These are phyloP conservation scores for Gillenia trifoliata DNA, from an alignment of 306 rosid species.

Conservation along the genomic window DNA sequence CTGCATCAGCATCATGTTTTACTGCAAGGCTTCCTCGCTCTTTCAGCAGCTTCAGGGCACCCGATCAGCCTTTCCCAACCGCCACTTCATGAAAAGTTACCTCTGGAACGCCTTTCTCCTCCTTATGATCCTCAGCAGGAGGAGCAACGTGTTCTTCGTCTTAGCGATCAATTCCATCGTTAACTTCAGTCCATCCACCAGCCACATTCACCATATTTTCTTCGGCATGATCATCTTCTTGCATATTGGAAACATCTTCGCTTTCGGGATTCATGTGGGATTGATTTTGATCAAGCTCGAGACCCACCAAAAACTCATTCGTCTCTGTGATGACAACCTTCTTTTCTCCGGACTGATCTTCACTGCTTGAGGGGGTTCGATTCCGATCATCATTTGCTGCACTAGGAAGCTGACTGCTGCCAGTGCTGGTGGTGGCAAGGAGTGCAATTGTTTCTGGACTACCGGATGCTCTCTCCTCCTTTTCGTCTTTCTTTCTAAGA, in stretches of 20 bases:
- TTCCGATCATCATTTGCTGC: background rate
- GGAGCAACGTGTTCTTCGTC: constrained; percentile 30
- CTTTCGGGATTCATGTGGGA: constrained; percentile 64
- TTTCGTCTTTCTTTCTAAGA: constrained; percentile 45
- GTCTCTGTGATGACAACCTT: constrained; percentile 87
- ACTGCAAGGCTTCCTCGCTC: constrained; percentile 90
- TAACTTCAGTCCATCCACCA: constrained; percentile 89
- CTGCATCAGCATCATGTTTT: constrained; percentile 76
- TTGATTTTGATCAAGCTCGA: constrained; percentile 91
- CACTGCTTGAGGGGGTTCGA: constrained; percentile 23
- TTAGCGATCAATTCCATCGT: constrained; percentile 27
- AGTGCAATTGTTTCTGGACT: constrained; percentile 75
- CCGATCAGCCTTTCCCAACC: constrained; percentile 81
- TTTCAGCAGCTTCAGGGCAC: constrained; percentile 75
- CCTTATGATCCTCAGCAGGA: constrained; percentile 45
- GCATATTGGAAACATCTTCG: constrained; percentile 75
- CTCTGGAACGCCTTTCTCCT: constrained; percentile 54
- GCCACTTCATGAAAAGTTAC: constrained; percentile 84
- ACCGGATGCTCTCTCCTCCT: constrained; percentile 40
- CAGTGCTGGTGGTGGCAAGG: constrained; percentile 49
- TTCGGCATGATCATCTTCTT: constrained; percentile 53
- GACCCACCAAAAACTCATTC: constrained; percentile 97
- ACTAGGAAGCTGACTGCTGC: constrained; percentile 42
- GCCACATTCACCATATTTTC: constrained; percentile 37
- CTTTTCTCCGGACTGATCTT: constrained; percentile 44